phyloP scores from a whole-genome alignment of 257 asterid genomes.

The Nicotiana paniculata region DNA sequence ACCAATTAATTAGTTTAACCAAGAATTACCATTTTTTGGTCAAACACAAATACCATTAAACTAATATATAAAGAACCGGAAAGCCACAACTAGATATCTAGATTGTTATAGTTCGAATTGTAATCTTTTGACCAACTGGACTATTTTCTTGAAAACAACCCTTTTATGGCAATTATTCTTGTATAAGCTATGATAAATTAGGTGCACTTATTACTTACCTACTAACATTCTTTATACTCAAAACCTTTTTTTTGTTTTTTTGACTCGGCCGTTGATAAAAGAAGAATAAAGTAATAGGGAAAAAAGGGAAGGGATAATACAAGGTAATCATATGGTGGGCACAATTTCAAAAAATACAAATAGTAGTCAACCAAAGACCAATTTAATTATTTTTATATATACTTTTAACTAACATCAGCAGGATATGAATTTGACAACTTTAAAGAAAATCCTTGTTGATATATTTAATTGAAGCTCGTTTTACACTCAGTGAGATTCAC shows the following conservation, averaged over 20 bases:
- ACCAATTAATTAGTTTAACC: too few species aligned
- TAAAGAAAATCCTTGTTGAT: background rate
- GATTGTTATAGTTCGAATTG: background rate
- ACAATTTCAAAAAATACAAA: background rate
- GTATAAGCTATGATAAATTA: background rate
- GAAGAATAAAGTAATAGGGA: background rate
- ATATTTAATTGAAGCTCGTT: background rate
- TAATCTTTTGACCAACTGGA: background rate
- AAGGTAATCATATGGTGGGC: background rate
- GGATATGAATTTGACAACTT: background rate
- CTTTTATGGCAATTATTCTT: background rate
- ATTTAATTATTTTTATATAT: background rate
- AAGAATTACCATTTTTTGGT: too few species aligned
- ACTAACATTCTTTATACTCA: background rate
- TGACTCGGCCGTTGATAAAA: background rate
- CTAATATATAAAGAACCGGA: too few species aligned
- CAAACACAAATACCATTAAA: too few species aligned
- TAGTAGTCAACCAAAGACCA: background rate
- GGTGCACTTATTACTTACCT: background rate
- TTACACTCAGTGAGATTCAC: background rate
- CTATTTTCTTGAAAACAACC: too few species aligned
- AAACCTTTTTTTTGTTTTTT: background rate
- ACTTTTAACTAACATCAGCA: background rate
- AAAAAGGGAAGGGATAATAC: background rate
- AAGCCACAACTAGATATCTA: too few species aligned